A percentile compares a stretch with the other conserved stretches of the same genome.
phyloP scores from a whole-genome alignment of 768 basidiomycete species.

The Harrya chromipes region DNA sequence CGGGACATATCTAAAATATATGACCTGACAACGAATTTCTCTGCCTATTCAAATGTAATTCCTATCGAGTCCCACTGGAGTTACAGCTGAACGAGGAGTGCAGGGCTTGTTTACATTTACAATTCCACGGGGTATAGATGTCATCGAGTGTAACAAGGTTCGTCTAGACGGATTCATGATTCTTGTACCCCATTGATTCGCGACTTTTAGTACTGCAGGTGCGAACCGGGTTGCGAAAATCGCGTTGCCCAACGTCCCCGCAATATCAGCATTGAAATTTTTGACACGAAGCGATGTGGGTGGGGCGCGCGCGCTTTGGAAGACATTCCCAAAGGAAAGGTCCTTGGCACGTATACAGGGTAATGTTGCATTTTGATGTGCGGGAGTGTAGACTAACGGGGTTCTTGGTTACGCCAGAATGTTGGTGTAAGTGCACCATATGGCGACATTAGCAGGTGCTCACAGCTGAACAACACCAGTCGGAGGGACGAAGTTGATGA shows the following conservation, averaged over 20 bases:
- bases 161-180: slow-evolving; percentile 1
- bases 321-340: slow-evolving; percentile 48
- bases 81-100: not conserved
- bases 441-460: not conserved
- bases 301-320: slow-evolving; percentile 61
- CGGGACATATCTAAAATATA: slow-evolving; percentile 42
- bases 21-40: slow-evolving; percentile 27
- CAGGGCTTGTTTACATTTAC: slow-evolving; percentile 53
- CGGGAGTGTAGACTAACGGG: slow-evolving; percentile 1
- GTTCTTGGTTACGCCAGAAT: slow-evolving; percentile 30
- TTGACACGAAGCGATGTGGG: slow-evolving; percentile 56
- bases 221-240: slow-evolving; percentile 47
- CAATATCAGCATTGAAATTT: slow-evolving; percentile 57
- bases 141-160: slow-evolving; percentile 68
- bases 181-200: not conserved
- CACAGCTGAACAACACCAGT: slow-evolving; percentile 27
- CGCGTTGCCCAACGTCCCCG: slow-evolving; percentile 61
- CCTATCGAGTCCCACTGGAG: not conserved
- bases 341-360: slow-evolving; percentile 71
- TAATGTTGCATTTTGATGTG: slow-evolving; percentile 27
- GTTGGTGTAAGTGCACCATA: slow-evolving; percentile 40
- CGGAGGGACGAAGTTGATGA: slow-evolving; percentile 41
- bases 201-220: slow-evolving; percentile 42
- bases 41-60: slow-evolving; percentile 44
- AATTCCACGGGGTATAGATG: slow-evolving; percentile 41